A percentile compares a stretch with the other conserved stretches of the same genome.
phyloP scores from a whole-genome alignment of 2,329 filamentous ascomycete species.

The Chalaropsis ovoidea region DNA sequence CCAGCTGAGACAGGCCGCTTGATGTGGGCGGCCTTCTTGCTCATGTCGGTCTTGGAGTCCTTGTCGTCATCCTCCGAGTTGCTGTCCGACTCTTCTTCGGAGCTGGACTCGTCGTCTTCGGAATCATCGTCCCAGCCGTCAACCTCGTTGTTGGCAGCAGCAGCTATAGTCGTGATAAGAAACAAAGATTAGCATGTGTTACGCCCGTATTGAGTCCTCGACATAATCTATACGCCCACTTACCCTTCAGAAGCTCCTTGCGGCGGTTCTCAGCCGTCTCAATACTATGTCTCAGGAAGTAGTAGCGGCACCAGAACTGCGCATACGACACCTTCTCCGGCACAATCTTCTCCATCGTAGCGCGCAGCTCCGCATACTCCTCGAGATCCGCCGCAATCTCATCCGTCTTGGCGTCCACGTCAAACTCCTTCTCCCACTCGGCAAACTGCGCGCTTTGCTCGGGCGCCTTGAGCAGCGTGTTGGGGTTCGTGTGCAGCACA shows the following conservation, averaged over 20 bases:
- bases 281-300: conserved; percentile 84
- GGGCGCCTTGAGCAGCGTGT: conserved; percentile 77
- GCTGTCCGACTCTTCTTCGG: conserved; percentile 33
- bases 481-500: conserved; percentile 76
- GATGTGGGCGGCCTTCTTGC: conserved; percentile 28
- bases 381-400: conserved; percentile 73
- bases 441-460: conserved; percentile 59
- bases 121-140: conserved; percentile 60
- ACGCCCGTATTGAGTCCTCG: background rate
- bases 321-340: conserved; percentile 82
- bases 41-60: conserved; percentile 25
- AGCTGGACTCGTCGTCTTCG: conserved; percentile 36
- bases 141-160: conserved; percentile 60
- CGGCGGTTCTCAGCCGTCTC: conserved; percentile 85
- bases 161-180: conserved; percentile 38
- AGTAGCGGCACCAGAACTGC: conserved; percentile 90
- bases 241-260: conserved; percentile 84
- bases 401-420: conserved; percentile 73
- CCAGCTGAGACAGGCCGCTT: conserved; percentile 42
- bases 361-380: conserved; percentile 72
- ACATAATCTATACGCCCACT: conserved; percentile 28
- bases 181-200: background rate
- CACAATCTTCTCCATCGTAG: conserved; percentile 92
- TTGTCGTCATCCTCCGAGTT: conserved; percentile 30
- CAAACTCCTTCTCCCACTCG: conserved; percentile 62